Percentiles rank a stretch among this genome's conserved stretches.
phyloP scores from a whole-genome alignment of 192 early-diverging fungal species.

The Podila clonocystis region DNA sequence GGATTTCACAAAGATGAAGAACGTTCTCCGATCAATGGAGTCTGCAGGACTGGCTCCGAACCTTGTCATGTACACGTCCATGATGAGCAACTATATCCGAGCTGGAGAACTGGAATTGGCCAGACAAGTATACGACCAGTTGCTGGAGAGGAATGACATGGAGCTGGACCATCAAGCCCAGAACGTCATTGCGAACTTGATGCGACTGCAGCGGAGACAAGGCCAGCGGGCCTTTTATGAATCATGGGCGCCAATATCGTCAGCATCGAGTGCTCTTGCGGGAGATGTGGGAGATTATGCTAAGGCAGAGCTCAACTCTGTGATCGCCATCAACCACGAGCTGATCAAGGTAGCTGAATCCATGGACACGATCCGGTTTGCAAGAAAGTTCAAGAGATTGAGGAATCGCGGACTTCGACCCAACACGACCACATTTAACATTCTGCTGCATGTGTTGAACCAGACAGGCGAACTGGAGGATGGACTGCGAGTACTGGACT shows the following conservation, averaged over 20 bases:
- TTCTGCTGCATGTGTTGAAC: constrained; percentile 12
- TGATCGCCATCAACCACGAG: constrained; percentile 24
- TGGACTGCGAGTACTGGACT: constrained; percentile 16
- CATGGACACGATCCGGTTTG: constrained; percentile 14
- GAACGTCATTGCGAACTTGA: constrained; percentile 28
- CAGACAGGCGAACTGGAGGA: constrained; percentile 6
- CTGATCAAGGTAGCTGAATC: constrained; percentile 15
- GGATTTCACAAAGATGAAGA: constrained; percentile 20
- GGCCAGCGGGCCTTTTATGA: background rate
- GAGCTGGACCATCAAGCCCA: constrained; percentile 8
- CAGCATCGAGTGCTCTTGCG: no score
- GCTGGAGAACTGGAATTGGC: constrained; percentile 21
- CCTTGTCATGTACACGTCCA: constrained; percentile 36
- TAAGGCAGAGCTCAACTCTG: background rate
- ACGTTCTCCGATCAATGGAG: constrained; percentile 8
- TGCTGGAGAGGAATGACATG: constrained; percentile 11
- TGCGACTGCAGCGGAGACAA: constrained; percentile 5
- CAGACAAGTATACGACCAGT: constrained; percentile 14
- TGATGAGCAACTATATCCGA: constrained; percentile 38
- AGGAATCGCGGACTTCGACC: background rate
- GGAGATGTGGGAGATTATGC: background rate
- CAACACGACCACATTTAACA: constrained; percentile 37
- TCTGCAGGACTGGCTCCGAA: constrained; percentile 12
- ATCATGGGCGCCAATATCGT: background rate
- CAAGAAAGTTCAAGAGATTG: constrained; percentile 4